These are phyloP conservation scores for Astrothelium macrocarpum DNA, from an alignment of 495 filamentous ascomycete genomes.

Conservation along the genomic window DNA sequence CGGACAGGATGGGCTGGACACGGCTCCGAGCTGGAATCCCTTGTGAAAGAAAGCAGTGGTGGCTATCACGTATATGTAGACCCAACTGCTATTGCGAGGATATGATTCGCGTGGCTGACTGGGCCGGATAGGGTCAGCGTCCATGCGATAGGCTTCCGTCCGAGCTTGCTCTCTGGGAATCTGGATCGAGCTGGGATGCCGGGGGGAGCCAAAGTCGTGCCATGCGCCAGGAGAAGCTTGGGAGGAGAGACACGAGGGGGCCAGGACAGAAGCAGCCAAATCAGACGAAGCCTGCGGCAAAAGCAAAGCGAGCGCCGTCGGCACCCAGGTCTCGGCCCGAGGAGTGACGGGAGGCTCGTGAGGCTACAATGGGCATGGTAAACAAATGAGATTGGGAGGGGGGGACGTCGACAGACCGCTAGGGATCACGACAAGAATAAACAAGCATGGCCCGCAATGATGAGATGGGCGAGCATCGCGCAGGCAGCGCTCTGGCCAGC, in stretches of 20 bases:
- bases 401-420: background rate
- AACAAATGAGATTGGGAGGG: background rate
- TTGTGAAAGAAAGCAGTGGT: background rate
- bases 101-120: constrained; percentile 7
- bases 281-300: background rate
- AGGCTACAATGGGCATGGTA: background rate
- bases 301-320: background rate
- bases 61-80: constrained; percentile 7
- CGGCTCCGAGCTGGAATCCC: background rate
- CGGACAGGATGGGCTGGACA: constrained; percentile 3
- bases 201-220: background rate
- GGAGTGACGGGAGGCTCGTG: background rate
- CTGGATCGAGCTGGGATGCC: constrained; percentile 5
- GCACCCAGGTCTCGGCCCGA: background rate
- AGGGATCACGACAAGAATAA: constrained; percentile 1
- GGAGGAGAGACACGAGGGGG: background rate
- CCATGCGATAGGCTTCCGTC: constrained; percentile 7
- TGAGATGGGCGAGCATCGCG: constrained; percentile 6
- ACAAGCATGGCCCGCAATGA: constrained; percentile 5
- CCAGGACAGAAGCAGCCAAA: constrained; percentile 7
- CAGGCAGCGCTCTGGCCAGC: constrained; percentile 5
- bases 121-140: background rate
- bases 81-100: constrained; percentile 3
- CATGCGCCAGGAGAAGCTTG: background rate
- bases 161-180: constrained; percentile 3